These are phyloP conservation scores for Irpex lacteus DNA, from an alignment of 1,284 basidiomycete species.

Conservation along the genomic window DNA sequence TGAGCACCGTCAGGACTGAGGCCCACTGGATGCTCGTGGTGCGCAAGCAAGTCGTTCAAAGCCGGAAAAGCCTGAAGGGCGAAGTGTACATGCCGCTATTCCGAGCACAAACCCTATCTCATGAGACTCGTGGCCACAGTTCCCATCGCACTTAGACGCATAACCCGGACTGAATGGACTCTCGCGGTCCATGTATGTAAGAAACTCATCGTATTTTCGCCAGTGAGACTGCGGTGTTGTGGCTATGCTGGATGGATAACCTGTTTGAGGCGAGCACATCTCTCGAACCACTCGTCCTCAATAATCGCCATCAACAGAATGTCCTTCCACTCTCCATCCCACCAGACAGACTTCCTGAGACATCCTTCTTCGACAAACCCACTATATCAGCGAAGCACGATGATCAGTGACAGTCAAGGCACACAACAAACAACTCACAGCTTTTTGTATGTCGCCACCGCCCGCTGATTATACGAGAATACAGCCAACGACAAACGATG, in stretches of 20 bases:
- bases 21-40: too few species aligned
- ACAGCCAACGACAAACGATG: slow-evolving; percentile 9
- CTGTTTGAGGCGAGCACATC: background rate
- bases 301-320: slow-evolving; percentile 7
- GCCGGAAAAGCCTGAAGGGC: background rate
- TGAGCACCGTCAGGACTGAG: background rate
- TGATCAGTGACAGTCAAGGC: background rate
- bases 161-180: too few species aligned
- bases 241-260: background rate
- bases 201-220: too few species aligned
- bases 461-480: slow-evolving; percentile 2
- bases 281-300: slow-evolving; percentile 9
- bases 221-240: too few species aligned
- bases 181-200: too few species aligned
- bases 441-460: slow-evolving; percentile 7
- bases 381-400: background rate
- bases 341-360: slow-evolving; percentile 7
- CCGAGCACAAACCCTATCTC: background rate
- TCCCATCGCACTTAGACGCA: background rate
- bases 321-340: slow-evolving; percentile 10
- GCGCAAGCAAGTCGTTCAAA: background rate
- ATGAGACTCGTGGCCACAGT: background rate
- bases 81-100: background rate
- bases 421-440: background rate
- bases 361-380: slow-evolving; percentile 11